phyloP scores from a whole-genome alignment of 345 rosid genomes.

The Lumnitzera littorea region DNA sequence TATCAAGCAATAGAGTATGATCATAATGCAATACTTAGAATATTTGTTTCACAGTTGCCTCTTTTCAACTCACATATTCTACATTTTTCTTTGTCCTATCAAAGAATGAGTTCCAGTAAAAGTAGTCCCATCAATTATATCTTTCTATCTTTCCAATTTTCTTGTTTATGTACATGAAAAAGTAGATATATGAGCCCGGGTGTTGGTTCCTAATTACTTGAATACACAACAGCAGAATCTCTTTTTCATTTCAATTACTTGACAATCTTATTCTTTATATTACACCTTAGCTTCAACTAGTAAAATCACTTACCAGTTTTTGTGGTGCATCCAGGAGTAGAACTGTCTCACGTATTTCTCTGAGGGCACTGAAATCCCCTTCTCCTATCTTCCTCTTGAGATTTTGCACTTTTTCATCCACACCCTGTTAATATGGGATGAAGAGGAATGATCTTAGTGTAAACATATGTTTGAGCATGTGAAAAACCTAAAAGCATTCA shows the following conservation, averaged over 20 bases:
- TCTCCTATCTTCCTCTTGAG: constrained; percentile 56
- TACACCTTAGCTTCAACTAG: not conserved
- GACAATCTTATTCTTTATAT: not conserved
- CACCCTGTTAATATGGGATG: constrained; percentile 40
- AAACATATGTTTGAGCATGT: not conserved
- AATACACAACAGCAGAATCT: no score
- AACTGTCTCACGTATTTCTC: constrained; percentile 68
- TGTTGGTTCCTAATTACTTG: no score
- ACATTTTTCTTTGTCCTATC: no score
- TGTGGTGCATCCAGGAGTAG: constrained; percentile 60
- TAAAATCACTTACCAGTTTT: constrained; percentile 51
- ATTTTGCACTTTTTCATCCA: constrained; percentile 46
- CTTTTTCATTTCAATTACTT: no score
- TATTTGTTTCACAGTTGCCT: no score
- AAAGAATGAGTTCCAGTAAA: not conserved
- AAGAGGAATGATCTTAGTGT: constrained; percentile 1
- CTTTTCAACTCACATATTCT: no score
- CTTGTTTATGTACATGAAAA: not conserved
- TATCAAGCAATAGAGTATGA: no score
- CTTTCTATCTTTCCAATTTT: no score
- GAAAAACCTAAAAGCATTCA: not conserved
- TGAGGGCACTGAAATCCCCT: constrained; percentile 55
- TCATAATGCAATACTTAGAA: no score
- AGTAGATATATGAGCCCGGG: not conserved
- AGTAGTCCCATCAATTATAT: not conserved